Base-by-base conservation (phyloP, 176 grass and related monocot genomes). In the Thinopyrum elongatum region DNA sequence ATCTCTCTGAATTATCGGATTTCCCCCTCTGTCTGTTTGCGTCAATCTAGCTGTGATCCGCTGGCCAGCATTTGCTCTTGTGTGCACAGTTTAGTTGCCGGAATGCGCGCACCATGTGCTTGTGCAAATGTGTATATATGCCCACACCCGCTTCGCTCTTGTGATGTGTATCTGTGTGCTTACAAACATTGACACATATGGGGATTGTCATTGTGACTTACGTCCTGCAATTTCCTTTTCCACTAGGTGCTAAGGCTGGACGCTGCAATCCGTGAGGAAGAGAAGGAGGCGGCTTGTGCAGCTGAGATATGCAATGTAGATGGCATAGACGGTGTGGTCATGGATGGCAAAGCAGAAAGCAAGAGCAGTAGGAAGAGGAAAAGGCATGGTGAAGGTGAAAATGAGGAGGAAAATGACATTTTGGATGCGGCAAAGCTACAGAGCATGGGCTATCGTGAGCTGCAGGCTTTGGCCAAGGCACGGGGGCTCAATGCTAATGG, bases 181-280 rank as follows among this genome's bases (percentile, higher is more conserved):
- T 74, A 4, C 36, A 39, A 7, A 33, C 9, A 47, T 47, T 66
- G 33, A 15, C 31, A 27, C 14, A 4, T 57, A 81, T 49, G 30
- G 47, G 75, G 41, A 39, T 74, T 14, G 28, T 70, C 15, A 1
- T 22, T 39, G 19, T 83, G 47, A 82, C 33, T 49, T 28, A 3
- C 8, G 4, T 87, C 7, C 61, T 22, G 14, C 29, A 51, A n/a
- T 44, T 44, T 4, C 41, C 59, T 5, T 85, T 26, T 78, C 26
- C 35, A n/a, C 71, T 60, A 95, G 93, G 88, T 87, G 42, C 76
- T 71, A n/a, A 88, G 80, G 64, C 90, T 95, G 63, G 90, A 95
- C 26, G 83, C 86, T 8, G 90, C 88, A 17, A 83, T 95, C 15
- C 58, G 83, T 21, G 65, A 92, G 65, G 93, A 88, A 14, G 83